Evolutionary conservation across 495 filamentous ascomycete genomes (phyloP), one percentile per base, ranked within the genome.

Genomic region (Terfezia boudieri): DNA sequence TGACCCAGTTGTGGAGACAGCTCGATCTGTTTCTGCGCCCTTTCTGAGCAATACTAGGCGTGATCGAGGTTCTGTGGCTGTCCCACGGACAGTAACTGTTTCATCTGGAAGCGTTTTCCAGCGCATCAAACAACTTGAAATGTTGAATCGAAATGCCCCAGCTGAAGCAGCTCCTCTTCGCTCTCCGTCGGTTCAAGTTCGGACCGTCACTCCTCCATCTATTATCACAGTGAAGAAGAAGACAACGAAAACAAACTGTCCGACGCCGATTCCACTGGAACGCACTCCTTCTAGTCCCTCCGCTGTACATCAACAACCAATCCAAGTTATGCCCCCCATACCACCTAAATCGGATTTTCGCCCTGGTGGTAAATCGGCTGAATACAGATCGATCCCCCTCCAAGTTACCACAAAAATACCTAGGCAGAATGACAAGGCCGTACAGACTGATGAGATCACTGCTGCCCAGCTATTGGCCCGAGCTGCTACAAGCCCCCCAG

Each of bases 111-210:
- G 41, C 41, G 63, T 65, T 9, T 61, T 60, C 8, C 62, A 65
- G 52, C 62, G 63, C 22, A 65, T 65, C 46, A 53, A 57, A 36
- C 63, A 65, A 51, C 51, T 65, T n/a, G 62, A 65, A 52, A 61
- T 61, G 60, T 22, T 61, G 17, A 61, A 46, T 20, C 41, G 41
- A 46, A 46, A 46, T 46, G 41, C 41, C 41, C 41, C 41, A 46
- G 14, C 8, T 14, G 41, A 14, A 4, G 41, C 41, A 14, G 8
- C 41, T 46, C 41, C 12, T 14, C 41, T 32, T 32, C 26, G 26
- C 26, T 32, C 26, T 32, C 26, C 26, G 26, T 32, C 26, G 26
- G 26, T 32, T 32, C 26, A 32, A 32, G 26, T 32, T 32, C 26
- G 26, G 26, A 32, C 26, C 26, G 26, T 32, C 26, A 32, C 26